Evolutionary conservation across 129 eudicot genomes (phyloP).

Genomic region (Flaveria brownii): DNA sequence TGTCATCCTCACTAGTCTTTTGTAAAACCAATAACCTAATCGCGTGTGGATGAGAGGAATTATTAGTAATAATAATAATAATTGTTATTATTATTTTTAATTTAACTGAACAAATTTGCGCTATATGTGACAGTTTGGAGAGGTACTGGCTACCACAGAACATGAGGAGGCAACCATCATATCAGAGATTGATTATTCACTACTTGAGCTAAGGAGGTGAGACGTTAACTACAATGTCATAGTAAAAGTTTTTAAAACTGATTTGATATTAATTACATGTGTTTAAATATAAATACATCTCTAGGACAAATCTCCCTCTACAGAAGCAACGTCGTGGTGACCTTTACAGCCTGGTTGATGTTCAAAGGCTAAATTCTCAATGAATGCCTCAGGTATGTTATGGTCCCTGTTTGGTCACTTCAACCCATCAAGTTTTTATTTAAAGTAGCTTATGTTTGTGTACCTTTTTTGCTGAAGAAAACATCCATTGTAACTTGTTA

Average conservation of each 20-base stretch:
- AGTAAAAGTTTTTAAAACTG: neutral
- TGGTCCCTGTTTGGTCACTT: slow-evolving; percentile 5
- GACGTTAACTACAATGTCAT: slow-evolving; percentile 17
- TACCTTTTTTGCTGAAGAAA: slow-evolving; percentile 13
- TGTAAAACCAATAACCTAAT: neutral
- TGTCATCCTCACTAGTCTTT: slow-evolving; percentile 1
- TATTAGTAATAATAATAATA: neutral
- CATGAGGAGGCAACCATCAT: slow-evolving; percentile 81
- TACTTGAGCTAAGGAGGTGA: slow-evolving; percentile 79
- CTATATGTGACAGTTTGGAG: slow-evolving; percentile 72
- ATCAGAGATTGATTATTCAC: slow-evolving; percentile 82
- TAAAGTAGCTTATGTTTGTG: slow-evolving; percentile 11
- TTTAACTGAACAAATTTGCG: neutral
- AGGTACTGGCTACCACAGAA: slow-evolving; percentile 85
- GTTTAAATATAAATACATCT: slow-evolving; percentile 9
- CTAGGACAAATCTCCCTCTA: slow-evolving; percentile 89
- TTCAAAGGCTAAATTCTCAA: slow-evolving; percentile 59
- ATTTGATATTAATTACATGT: neutral
- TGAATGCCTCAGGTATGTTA: slow-evolving; percentile 24
- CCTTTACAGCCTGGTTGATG: slow-evolving; percentile 84
- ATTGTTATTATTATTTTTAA: neutral
- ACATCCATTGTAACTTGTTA: neutral
- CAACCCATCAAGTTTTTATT: neutral
- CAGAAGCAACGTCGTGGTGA: slow-evolving; percentile 94
- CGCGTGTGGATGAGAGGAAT: neutral